Evolutionary conservation across 345 rosid species (phyloP).

Genomic region (Erucastrum elatum): DNA sequence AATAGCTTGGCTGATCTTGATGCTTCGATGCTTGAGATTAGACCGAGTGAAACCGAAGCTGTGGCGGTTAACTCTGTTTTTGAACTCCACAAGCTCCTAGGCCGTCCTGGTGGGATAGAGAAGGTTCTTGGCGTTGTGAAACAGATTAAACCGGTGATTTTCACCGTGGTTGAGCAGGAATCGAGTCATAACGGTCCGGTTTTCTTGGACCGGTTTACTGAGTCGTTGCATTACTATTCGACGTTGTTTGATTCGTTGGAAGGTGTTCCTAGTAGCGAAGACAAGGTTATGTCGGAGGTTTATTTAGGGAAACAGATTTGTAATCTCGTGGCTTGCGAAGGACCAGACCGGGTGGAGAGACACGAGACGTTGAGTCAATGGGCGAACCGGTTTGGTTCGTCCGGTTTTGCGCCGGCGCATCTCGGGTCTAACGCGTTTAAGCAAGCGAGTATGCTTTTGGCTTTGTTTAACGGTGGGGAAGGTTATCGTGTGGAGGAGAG

Average conservation of each 20-base stretch:
- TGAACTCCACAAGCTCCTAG: constrained; percentile 69
- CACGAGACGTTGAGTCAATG: constrained; percentile 75
- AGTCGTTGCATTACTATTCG: constrained; percentile 80
- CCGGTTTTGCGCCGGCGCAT: constrained; percentile 71
- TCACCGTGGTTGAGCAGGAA: constrained; percentile 87
- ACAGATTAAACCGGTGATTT: constrained; percentile 65
- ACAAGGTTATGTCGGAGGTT: constrained; percentile 72
- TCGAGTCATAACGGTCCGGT: constrained; percentile 73
- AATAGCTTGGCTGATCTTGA: constrained; percentile 80
- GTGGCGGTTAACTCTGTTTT: constrained; percentile 85
- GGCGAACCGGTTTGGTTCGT: constrained; percentile 54
- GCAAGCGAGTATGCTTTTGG: constrained; percentile 83
- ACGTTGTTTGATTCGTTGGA: constrained; percentile 82
- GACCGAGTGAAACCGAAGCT: constrained; percentile 56
- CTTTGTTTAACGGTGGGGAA: constrained; percentile 68
- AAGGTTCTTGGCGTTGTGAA: constrained; percentile 61
- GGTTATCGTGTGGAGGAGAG: constrained; percentile 90
- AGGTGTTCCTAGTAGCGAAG: constrained; percentile 50
- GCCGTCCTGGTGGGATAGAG: constrained; percentile 62
- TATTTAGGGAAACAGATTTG: constrained; percentile 86
- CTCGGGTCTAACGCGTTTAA: constrained; percentile 85
- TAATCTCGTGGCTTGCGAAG: constrained; percentile 81
- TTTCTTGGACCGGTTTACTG: constrained; percentile 81
- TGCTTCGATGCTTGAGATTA: constrained; percentile 65
- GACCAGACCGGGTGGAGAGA: constrained; percentile 71